These are phyloP conservation scores for Kodamaea anthophila DNA, from an alignment of 1,139 yeast species.

Conservation along the genomic window DNA sequence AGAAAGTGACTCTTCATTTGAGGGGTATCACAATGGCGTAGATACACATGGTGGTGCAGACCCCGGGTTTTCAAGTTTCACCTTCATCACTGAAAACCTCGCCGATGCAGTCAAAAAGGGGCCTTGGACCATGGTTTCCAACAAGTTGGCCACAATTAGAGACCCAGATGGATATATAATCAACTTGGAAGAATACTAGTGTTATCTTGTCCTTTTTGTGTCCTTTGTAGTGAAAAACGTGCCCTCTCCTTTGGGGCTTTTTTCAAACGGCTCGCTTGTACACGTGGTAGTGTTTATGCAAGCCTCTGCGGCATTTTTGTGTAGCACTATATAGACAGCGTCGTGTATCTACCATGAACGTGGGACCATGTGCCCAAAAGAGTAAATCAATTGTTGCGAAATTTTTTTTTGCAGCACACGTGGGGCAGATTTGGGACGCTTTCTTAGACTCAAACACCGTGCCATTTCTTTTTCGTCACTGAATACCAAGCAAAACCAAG, in stretches of 20 bases:
- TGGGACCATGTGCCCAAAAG: conserved; percentile 2
- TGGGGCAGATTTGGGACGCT: conserved; percentile 1
- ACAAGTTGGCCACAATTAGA: neutral
- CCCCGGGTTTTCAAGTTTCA: conserved; percentile 74
- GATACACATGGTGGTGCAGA: conserved; percentile 47
- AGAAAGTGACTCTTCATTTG: conserved; percentile 64
- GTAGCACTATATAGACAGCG: conserved; percentile 1
- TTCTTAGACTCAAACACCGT: neutral
- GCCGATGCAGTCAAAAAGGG: neutral
- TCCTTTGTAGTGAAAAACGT: neutral
- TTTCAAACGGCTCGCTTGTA: no score
- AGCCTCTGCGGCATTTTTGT: neutral
- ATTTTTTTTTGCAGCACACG: conserved; percentile 3
- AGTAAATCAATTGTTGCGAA: conserved; percentile 4
- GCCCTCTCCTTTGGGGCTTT: neutral
- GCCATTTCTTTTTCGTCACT: conserved; percentile 1
- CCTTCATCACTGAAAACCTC: conserved; percentile 43
- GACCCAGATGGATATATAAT: conserved; percentile 2
- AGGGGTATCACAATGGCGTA: conserved; percentile 75
- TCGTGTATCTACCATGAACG: conserved; percentile 4
- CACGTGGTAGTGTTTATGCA: no score
- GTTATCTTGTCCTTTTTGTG: neutral
- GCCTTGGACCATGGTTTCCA: neutral
- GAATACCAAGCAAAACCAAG: conserved; percentile 1
- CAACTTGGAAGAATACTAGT: conserved; percentile 1